A percentile compares a stretch with the other conserved stretches of the same genome.
Conservation (phyloP, 139 green algal genomes). For the Edaphochlamys debaryana region DNA sequence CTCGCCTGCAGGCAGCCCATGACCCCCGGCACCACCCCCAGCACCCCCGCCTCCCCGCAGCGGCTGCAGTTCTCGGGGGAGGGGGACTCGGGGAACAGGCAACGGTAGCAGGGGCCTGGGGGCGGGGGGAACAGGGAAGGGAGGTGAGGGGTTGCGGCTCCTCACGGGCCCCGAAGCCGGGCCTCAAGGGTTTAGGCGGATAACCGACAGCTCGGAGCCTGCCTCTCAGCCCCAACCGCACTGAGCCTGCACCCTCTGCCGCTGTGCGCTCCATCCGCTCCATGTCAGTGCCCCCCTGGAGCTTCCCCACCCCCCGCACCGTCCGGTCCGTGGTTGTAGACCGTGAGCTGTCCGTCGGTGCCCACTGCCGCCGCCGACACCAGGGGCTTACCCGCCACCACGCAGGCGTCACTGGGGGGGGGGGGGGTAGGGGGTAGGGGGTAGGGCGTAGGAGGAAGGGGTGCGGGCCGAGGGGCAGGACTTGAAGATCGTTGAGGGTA, state of each 20-base stretch:
- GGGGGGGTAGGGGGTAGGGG: background rate
- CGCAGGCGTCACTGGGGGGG: constrained; percentile 79
- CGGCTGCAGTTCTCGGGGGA: constrained; percentile 78
- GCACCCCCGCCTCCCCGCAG: constrained; percentile 92
- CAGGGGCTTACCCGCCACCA: constrained; percentile 73
- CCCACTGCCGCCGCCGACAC: constrained; percentile 93
- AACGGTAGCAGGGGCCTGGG: constrained; percentile 71
- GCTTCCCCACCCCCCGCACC: constrained; percentile 35
- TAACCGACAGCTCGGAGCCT: no score
- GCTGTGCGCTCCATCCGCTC: no score
- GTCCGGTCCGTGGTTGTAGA: constrained; percentile 82
- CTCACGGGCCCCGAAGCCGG: no score
- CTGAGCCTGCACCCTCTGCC: no score
- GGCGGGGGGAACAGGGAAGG: background rate
- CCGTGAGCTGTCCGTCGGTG: constrained; percentile 94
- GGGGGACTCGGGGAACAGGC: constrained; percentile 91
- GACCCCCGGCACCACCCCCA: constrained; percentile 91
- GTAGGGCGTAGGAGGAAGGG: background rate
- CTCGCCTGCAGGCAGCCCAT: constrained; percentile 90
- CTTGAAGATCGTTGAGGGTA: no score
- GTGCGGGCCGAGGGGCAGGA: background rate
- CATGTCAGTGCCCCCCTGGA: no score
- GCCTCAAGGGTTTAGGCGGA: no score
- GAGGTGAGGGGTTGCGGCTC: no score
- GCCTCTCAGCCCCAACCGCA: no score